Evolutionary conservation across 352 stramenopile genomes (phyloP), one percentile per base, ranked within the genome.

Genomic region (Globisporangium parvum): DNA sequence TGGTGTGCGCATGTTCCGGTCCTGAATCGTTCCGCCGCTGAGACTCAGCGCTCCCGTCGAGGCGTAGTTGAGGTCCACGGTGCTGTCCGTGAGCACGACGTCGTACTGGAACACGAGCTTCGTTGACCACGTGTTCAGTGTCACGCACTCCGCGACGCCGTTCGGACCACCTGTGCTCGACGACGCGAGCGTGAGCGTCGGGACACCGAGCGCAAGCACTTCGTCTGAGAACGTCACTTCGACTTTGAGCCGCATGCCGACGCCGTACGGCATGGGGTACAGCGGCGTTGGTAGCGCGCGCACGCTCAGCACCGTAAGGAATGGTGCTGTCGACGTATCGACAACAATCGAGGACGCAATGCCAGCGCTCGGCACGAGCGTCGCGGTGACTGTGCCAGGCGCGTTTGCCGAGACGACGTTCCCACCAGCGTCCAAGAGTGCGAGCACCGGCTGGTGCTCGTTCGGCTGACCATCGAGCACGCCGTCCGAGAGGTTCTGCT

Each of bases 221-320:
- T 95, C 82, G 39, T 93, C 82, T 1, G 83, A 91, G 59, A 93
- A 95, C 15, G 67, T 80, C 3, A 95, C 69, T 65, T 84, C 66
- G 42, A 95, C 55, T 5, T 57, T 70, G 0, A 95, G 56, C 0
- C 67, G 67, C 28, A 81, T 76, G 0, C 85, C 85, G 6, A 88
- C 79, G 14, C 83, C 81, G 26, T 82, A 92, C 17, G 85, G 77
- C 58, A 73, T 68, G 5, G 66, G 60, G 42, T 71, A 88, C 3
- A 65, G 47, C 4, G 69, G 49, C 2, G 64, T 88, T 1, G 68
- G 54, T 1, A 88, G 26, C 9, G 77, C 71, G 20, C 49, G 51
- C 0, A 91, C 75, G 33, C 66, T 67, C 0, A 70, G n/a, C 23
- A 92, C 58, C 6, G 63, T 76, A 23, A 90, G 53, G 23, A 70